Percentiles rank a stretch among this genome's conserved stretches.
Conservation (phyloP, 2,329 filamentous ascomycete genomes). For the Alternaria rosae region DNA sequence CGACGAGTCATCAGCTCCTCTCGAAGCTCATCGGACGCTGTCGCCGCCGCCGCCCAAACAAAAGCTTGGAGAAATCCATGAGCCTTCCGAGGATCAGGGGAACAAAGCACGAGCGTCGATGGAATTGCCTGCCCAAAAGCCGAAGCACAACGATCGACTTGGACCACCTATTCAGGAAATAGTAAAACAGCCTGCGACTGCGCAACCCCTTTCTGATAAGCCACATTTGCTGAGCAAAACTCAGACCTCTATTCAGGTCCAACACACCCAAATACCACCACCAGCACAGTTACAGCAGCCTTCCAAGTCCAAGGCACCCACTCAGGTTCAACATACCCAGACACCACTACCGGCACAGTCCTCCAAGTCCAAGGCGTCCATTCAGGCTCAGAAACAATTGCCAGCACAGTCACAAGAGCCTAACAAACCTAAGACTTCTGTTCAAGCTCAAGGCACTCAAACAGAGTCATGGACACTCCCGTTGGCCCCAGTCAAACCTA, state of each 20-base stretch:
- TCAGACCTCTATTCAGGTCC: too few relatives aligned
- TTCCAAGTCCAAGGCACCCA: not conserved
- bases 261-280: not conserved
- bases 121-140: not conserved
- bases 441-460: not conserved
- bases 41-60: not conserved
- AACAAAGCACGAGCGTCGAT: not conserved
- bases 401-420: not conserved
- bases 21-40: not conserved
- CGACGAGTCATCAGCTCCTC: not conserved
- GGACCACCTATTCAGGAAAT: not conserved
- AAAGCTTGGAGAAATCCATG: not conserved
- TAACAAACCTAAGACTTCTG: not conserved
- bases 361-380: not conserved
- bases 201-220: not conserved
- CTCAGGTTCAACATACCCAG: not conserved
- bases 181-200: not conserved
- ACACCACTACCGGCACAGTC: not conserved
- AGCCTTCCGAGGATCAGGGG: not conserved
- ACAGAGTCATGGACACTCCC: not conserved
- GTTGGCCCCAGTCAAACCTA: not conserved
- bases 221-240: not conserved
- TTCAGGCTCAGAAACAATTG: not conserved
- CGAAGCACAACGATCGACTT: not conserved
- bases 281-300: not conserved